Conservation (phyloP, 768 basidiomycete species). For the Termitomyces sp. region DNA sequence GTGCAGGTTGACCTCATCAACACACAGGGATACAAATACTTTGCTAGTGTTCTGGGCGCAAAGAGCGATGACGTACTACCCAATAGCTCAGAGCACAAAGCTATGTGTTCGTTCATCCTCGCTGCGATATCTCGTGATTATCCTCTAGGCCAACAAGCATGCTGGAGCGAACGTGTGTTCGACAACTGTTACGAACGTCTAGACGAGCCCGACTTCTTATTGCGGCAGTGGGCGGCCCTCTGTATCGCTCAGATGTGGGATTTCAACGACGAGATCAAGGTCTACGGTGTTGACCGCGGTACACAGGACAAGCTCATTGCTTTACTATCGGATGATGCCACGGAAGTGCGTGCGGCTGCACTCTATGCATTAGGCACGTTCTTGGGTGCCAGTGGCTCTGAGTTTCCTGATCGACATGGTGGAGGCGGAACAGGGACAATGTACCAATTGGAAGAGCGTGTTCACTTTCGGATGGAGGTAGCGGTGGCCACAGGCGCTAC, state of each 20-base stretch:
- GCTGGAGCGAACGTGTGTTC: constrained; percentile 76
- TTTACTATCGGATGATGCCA: constrained; percentile 79
- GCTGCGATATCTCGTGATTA: constrained; percentile 87
- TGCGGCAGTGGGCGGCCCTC: constrained; percentile 91
- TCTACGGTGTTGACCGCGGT: constrained; percentile 69
- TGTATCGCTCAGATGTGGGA: constrained; percentile 98
- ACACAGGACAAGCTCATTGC: constrained; percentile 79
- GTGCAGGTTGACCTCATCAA: constrained; percentile 89
- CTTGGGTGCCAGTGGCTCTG: constrained; percentile 81
- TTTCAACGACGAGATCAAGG: constrained; percentile 83
- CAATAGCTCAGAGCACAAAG: constrained; percentile 91
- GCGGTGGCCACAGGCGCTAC: constrained; percentile 87
- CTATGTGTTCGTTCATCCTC: constrained; percentile 98
- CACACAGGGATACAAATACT: constrained; percentile 81
- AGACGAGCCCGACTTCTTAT: constrained; percentile 85
- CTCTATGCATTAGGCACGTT: constrained; percentile 91
- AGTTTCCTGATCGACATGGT: constrained; percentile 58
- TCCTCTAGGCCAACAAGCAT: constrained; percentile 80
- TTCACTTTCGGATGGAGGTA: constrained; percentile 85
- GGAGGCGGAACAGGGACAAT: constrained; percentile 85
- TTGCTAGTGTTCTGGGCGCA: constrained; percentile 68
- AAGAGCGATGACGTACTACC: constrained; percentile 74
- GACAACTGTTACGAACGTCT: constrained; percentile 82
- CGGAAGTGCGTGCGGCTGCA: constrained; percentile 89
- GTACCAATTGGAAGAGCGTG: constrained; percentile 69